A percentile compares a stretch with the other conserved stretches of the same genome.
Evolutionary conservation across 1,284 basidiomycete species (phyloP).

Genomic region (Trichosporon ovoides): DNA sequence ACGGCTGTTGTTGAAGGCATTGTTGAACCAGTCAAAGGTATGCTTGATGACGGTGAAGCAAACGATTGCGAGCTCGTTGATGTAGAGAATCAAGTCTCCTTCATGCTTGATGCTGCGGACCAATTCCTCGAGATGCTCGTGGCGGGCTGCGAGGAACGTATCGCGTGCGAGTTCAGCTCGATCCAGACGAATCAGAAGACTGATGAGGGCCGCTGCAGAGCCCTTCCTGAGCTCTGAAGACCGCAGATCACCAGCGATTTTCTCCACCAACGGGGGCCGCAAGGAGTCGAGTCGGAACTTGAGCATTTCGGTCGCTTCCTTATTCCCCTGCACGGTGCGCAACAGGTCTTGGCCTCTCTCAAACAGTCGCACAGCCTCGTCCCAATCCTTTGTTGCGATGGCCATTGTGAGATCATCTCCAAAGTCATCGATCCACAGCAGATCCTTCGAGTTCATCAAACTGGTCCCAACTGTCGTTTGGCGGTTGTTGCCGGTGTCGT

Average conservation of each 20-base stretch:
- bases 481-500: conserved; percentile 51
- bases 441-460: conserved; percentile 61
- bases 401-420: conserved; percentile 86
- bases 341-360: conserved; percentile 75
- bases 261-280: conserved; percentile 63
- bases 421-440: conserved; percentile 81
- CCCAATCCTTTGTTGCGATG: conserved; percentile 84
- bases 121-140: conserved; percentile 67
- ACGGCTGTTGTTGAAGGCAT: conserved; percentile 89
- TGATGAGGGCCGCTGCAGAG: conserved; percentile 64
- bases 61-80: conserved; percentile 47
- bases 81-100: conserved; percentile 58
- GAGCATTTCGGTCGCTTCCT: conserved; percentile 31
- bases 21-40: conserved; percentile 95
- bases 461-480: conserved; percentile 57
- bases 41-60: conserved; percentile 53
- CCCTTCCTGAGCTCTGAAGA: conserved; percentile 73
- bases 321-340: conserved; percentile 52
- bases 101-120: conserved; percentile 84
- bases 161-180: conserved; percentile 73
- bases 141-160: conserved; percentile 75
- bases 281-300: conserved; percentile 61
- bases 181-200: conserved; percentile 67
- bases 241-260: conserved; percentile 69
- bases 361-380: conserved; percentile 72